Evolutionary conservation across 2,329 filamentous ascomycete species (phyloP).

Genomic region (Epicoccum sorghinum): DNA sequence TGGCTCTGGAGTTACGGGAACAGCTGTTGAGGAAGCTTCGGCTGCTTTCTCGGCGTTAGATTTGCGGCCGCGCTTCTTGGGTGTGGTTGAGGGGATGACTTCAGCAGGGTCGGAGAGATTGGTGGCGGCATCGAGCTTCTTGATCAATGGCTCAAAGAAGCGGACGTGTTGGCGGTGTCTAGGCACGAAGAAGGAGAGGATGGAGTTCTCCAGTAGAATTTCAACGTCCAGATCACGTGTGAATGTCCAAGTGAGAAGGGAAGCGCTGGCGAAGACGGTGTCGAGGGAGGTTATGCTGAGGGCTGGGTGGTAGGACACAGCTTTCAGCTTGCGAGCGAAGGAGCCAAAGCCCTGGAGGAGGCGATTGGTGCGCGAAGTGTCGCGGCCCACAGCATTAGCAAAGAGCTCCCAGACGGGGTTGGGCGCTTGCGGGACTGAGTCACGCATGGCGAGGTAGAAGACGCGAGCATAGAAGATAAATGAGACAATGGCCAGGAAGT

Average conservation of each 20-base stretch:
- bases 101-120: conserved; percentile 16
- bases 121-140: conserved; percentile 3
- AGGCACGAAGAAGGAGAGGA: conserved; percentile 36
- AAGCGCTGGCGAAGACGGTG: conserved; percentile 61
- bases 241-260: conserved; percentile 64
- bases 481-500: conserved; percentile 53
- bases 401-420: conserved; percentile 45
- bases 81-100: conserved; percentile 16
- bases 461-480: conserved; percentile 55
- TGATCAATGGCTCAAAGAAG: conserved; percentile 15
- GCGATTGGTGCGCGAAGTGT: conserved; percentile 43
- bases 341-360: conserved; percentile 33
- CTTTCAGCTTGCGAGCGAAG: conserved; percentile 51
- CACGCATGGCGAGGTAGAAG: conserved; percentile 52
- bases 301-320: conserved; percentile 62
- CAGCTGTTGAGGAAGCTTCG: not conserved
- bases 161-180: conserved; percentile 34
- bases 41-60: not conserved
- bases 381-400: conserved; percentile 53
- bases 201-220: conserved; percentile 54
- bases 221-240: conserved; percentile 58
- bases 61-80: conserved; percentile 28
- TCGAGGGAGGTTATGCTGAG: conserved; percentile 65
- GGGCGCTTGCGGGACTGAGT: conserved; percentile 56
- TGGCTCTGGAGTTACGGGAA: not conserved